Conservation (phyloP, 208 protist species). For the Zelonia costaricensis region DNA sequence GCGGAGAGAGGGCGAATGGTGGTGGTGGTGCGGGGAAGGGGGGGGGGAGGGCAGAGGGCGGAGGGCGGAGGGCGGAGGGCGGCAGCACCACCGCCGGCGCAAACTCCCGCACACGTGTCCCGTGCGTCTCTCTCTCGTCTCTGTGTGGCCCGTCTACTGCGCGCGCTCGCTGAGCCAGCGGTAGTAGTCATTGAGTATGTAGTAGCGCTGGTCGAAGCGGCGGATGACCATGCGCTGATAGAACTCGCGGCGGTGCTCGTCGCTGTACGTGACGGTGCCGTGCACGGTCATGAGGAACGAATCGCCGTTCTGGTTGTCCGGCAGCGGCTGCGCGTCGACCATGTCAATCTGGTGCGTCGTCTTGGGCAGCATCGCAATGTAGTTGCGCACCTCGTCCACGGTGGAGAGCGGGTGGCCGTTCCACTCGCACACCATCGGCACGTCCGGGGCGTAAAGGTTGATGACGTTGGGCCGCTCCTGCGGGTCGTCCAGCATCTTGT, state of each 20-base stretch:
- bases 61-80: background rate
- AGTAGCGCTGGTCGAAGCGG: slow-evolving; percentile 67
- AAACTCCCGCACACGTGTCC: too few relatives aligned
- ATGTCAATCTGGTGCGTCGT: slow-evolving; percentile 81
- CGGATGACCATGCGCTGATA: slow-evolving; percentile 86
- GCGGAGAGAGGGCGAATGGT: too few relatives aligned
- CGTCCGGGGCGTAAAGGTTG: slow-evolving; percentile 65
- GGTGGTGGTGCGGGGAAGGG: too few relatives aligned
- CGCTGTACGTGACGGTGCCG: slow-evolving; percentile 83
- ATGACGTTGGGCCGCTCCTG: slow-evolving; percentile 55
- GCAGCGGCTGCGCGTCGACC: slow-evolving; percentile 90
- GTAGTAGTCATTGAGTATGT: slow-evolving; percentile 93
- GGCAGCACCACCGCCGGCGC: background rate
- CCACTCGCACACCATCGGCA: slow-evolving; percentile 84
- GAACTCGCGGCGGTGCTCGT: slow-evolving; percentile 88
- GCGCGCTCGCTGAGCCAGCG: slow-evolving; percentile 81
- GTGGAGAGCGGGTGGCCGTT: slow-evolving; percentile 80
- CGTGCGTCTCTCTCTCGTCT: background rate
- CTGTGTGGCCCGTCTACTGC: slow-evolving; percentile 9
- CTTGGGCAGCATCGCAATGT: slow-evolving; percentile 66
- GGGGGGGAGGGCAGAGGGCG: background rate
- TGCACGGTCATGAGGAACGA: slow-evolving; percentile 83
- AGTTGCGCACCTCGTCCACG: slow-evolving; percentile 48
- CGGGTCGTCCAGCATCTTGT: slow-evolving; percentile 74
- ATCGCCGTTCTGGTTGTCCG: slow-evolving; percentile 73